Percentiles rank a stretch among this genome's conserved stretches.
Conservation (phyloP, 208 protist genomes). For the Leishmania turanica region DNA sequence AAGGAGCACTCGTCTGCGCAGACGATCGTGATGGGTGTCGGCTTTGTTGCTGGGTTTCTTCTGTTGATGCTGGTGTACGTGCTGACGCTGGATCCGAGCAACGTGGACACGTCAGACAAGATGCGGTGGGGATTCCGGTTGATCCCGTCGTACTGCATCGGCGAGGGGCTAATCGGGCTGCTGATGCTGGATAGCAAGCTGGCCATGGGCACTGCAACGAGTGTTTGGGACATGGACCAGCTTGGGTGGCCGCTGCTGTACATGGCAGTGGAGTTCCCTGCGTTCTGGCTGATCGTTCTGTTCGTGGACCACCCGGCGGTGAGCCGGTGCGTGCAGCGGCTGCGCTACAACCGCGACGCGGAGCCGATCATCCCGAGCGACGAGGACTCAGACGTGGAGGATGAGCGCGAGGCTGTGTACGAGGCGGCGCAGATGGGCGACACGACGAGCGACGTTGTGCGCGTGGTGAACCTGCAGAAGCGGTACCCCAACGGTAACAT, state of each 20-base stretch:
- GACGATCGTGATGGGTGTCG: slow-evolving; percentile 38
- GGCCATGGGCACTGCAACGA: slow-evolving; percentile 11
- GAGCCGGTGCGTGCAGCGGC: slow-evolving; percentile 6
- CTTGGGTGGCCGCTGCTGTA: slow-evolving; percentile 39
- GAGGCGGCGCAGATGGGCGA: slow-evolving; percentile 15
- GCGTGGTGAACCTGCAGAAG: slow-evolving; percentile 43
- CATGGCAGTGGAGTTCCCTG: slow-evolving; percentile 42
- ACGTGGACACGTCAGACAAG: slow-evolving; percentile 14
- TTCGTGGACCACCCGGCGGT: slow-evolving; percentile 36
- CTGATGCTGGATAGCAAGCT: slow-evolving; percentile 15
- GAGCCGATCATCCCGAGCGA: slow-evolving; percentile 7
- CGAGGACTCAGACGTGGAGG: slow-evolving; percentile 50
- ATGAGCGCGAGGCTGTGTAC: slow-evolving; percentile 39
- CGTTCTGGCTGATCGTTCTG: slow-evolving; percentile 28
- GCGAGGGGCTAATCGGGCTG: slow-evolving; percentile 57
- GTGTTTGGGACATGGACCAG: slow-evolving; percentile 29
- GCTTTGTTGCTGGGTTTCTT: slow-evolving; percentile 50
- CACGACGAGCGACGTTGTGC: slow-evolving; percentile 31
- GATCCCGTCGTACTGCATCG: slow-evolving; percentile 50
- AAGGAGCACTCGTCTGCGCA: slow-evolving; percentile 51
- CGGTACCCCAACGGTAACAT: slow-evolving; percentile 30
- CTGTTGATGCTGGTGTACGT: slow-evolving; percentile 43
- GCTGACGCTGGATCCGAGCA: slow-evolving; percentile 17
- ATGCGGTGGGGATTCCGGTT: slow-evolving; percentile 48
- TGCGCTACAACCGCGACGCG: slow-evolving; percentile 24